Percentiles rank a stretch among this genome's conserved stretches.
phyloP scores from a whole-genome alignment of 495 filamentous ascomycete genomes.

The Haplographium delicatum region DNA sequence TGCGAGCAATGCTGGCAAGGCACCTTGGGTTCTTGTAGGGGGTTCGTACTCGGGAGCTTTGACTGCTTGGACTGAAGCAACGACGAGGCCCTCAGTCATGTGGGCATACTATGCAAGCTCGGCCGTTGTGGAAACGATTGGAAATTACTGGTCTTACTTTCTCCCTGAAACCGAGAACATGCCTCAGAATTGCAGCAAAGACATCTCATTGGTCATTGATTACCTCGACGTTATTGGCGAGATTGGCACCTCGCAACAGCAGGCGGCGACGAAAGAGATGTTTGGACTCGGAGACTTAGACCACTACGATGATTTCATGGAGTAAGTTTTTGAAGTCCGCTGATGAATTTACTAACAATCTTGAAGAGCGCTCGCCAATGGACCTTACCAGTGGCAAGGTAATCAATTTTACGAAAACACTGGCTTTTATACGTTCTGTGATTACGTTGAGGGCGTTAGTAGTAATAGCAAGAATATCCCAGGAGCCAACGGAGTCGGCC shows the following conservation, averaged over 20 bases:
- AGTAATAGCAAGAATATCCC: constrained; percentile 25
- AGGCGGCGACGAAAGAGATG: constrained; percentile 46
- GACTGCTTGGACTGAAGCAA: constrained; percentile 50
- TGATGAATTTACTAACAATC: background rate
- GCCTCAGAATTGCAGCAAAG: constrained; percentile 55
- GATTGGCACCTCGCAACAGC: constrained; percentile 36
- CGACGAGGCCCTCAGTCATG: constrained; percentile 53
- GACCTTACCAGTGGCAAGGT: constrained; percentile 52
- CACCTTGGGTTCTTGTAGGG: constrained; percentile 58
- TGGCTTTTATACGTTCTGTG: constrained; percentile 47
- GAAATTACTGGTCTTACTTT: constrained; percentile 61
- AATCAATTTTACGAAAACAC: constrained; percentile 40
- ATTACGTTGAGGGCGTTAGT: constrained; percentile 37
- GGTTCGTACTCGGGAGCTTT: constrained; percentile 61
- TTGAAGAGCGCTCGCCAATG: constrained; percentile 41
- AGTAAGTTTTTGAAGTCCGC: constrained; percentile 31
- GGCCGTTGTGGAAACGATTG: constrained; percentile 55
- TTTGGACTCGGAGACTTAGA: constrained; percentile 49
- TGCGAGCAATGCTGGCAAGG: constrained; percentile 45
- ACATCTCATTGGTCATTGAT: constrained; percentile 47
- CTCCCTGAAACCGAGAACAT: constrained; percentile 53
- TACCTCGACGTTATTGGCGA: constrained; percentile 45
- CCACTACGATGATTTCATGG: constrained; percentile 53
- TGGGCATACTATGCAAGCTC: constrained; percentile 61
- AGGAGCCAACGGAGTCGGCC: constrained; percentile 41